A percentile compares a stretch with the other conserved stretches of the same genome.
phyloP scores from a whole-genome alignment of 2,329 filamentous ascomycete species.

The Thielaviopsis punctulata region DNA sequence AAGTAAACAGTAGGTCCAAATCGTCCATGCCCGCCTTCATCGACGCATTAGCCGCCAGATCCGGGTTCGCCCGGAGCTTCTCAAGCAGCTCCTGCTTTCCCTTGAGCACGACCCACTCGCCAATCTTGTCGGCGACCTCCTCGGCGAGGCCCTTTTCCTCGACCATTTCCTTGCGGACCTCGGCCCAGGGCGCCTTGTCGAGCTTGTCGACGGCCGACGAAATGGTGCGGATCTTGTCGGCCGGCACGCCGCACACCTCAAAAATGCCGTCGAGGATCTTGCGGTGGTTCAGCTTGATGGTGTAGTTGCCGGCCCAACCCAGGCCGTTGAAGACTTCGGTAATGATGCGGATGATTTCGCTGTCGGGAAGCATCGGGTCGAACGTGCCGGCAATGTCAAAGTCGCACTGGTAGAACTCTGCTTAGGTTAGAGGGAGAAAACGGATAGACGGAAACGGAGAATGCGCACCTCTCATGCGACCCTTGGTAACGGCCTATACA shows the following conservation, averaged over 20 bases:
- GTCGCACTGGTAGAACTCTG: slow-evolving; percentile 91
- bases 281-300: slow-evolving; percentile 82
- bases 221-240: slow-evolving; percentile 74
- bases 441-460: not conserved
- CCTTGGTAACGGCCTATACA: slow-evolving; percentile 68
- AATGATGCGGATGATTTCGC: slow-evolving; percentile 71
- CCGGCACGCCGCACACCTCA: slow-evolving; percentile 73
- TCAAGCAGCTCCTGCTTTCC: slow-evolving; percentile 59
- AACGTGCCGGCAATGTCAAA: slow-evolving; percentile 83
- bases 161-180: slow-evolving; percentile 84
- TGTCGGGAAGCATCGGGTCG: slow-evolving; percentile 83
- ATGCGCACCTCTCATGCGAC: slow-evolving; percentile 49
- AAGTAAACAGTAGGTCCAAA: slow-evolving; percentile 64
- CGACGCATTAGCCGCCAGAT: slow-evolving; percentile 51
- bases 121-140: slow-evolving; percentile 71
- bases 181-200: slow-evolving; percentile 59
- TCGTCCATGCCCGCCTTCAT: slow-evolving; percentile 69
- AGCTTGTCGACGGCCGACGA: slow-evolving; percentile 91
- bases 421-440: not conserved
- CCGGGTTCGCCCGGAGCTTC: slow-evolving; percentile 48
- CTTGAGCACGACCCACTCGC: slow-evolving; percentile 64
- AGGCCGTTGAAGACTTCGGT: slow-evolving; percentile 23
- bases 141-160: slow-evolving; percentile 70
- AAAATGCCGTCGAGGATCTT: slow-evolving; percentile 90
- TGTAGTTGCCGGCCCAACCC: slow-evolving; percentile 40